Percentiles rank a stretch among this genome's conserved stretches.
Conservation (phyloP, 176 grass and related monocot species). For the Poa pratensis region DNA sequence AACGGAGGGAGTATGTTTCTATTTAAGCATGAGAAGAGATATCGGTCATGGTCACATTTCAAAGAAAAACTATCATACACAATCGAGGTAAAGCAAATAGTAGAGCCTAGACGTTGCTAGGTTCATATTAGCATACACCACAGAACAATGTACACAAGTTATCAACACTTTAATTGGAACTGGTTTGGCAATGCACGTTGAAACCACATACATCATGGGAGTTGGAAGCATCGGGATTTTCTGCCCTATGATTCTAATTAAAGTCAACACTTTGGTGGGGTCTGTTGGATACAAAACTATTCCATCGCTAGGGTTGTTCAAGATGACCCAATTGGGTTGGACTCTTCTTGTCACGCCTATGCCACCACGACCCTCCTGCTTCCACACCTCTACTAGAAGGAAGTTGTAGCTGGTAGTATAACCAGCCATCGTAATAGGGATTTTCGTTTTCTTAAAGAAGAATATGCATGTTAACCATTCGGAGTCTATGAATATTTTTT, state of each 20-base stretch:
- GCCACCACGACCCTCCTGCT: background rate
- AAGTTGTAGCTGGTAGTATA: too few relatives aligned
- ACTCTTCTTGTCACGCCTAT: background rate
- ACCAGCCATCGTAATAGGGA: too few relatives aligned
- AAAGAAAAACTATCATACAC: background rate
- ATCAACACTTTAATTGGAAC: background rate
- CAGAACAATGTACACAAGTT: background rate
- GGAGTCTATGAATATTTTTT: too few relatives aligned
- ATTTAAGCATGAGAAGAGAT: too few relatives aligned
- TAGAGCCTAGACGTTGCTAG: background rate
- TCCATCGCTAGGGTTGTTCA: background rate
- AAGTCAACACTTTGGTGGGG: background rate
- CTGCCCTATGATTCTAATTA: background rate
- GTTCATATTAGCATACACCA: background rate
- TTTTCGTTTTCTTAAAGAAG: too few relatives aligned
- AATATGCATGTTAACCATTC: too few relatives aligned
- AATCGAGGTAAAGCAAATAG: background rate
- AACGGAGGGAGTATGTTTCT: too few relatives aligned
- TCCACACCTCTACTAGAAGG: too few relatives aligned
- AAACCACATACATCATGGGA: background rate
- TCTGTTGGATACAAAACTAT: background rate
- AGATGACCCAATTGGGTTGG: accelerated
- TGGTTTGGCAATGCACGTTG: background rate
- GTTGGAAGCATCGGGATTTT: background rate
- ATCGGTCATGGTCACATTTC: too few relatives aligned